Percentiles rank a stretch among this genome's conserved stretches.
Conservation (phyloP, 2,329 filamentous ascomycete species). For the Lachnum nothofagi region DNA sequence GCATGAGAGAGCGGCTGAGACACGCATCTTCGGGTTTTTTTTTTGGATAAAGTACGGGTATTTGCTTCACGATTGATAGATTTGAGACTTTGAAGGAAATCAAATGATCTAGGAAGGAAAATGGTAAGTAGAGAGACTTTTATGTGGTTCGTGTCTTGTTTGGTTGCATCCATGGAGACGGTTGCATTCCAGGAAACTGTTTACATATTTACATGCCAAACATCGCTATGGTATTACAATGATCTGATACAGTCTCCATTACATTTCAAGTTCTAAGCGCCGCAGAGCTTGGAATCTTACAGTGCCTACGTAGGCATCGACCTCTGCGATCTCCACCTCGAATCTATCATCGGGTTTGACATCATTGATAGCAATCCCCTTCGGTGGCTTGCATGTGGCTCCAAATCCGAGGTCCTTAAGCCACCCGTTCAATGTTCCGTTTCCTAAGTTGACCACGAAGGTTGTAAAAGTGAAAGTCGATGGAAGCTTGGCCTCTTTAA, state of each 20-base stretch:
- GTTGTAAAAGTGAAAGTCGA: slow-evolving; percentile 36
- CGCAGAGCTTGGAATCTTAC: slow-evolving; percentile 45
- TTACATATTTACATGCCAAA: too few species aligned
- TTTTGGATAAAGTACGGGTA: not conserved
- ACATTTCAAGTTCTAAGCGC: not conserved
- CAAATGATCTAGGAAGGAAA: too few species aligned
- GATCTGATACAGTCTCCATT: too few species aligned
- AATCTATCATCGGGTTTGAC: slow-evolving; percentile 48
- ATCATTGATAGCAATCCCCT: slow-evolving; percentile 30
- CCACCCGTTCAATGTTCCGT: not conserved
- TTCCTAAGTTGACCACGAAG: slow-evolving; percentile 4
- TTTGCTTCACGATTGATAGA: too few species aligned
- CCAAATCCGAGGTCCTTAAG: slow-evolving; percentile 10
- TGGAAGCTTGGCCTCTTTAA: slow-evolving; percentile 44
- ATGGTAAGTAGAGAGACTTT: too few species aligned
- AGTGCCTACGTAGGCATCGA: slow-evolving; percentile 46
- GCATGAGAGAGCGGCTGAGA: not conserved
- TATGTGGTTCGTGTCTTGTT: too few species aligned
- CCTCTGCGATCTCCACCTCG: slow-evolving; percentile 49
- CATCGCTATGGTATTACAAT: too few species aligned
- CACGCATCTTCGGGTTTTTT: not conserved
- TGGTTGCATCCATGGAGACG: too few species aligned
- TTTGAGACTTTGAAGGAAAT: too few species aligned
- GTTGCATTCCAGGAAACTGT: too few species aligned
- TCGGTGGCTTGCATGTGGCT: slow-evolving; percentile 12